Conservation (phyloP, 176 grass and related monocot genomes). For the Musa troglodytarum region DNA sequence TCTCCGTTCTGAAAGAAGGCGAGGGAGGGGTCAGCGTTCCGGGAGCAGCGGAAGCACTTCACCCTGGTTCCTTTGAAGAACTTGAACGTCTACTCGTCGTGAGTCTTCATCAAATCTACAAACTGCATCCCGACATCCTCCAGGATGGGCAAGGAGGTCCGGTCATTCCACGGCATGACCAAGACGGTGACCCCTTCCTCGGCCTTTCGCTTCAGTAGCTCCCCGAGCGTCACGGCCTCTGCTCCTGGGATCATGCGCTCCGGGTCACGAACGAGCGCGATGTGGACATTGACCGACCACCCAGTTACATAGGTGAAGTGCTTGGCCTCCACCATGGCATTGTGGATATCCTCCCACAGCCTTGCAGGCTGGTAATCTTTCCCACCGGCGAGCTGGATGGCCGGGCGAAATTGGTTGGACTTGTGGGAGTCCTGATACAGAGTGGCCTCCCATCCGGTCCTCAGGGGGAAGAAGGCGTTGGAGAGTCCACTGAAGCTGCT, state of each 20-base stretch:
- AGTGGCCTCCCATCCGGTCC: conserved; percentile 40
- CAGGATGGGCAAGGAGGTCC: conserved; percentile 59
- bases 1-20: conserved; percentile 54
- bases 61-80: conserved; percentile 65
- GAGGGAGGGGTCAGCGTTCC: conserved; percentile 45
- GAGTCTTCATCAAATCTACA: conserved; percentile 48
- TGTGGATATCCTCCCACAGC: conserved; percentile 68
- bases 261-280: conserved; percentile 62
- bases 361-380: conserved; percentile 29
- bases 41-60: conserved; percentile 75
- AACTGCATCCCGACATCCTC: conserved; percentile 34
- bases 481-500: conserved; percentile 28
- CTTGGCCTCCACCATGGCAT: conserved; percentile 45
- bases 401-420: conserved; percentile 36
- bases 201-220: conserved; percentile 66
- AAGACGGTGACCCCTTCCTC: conserved; percentile 70
- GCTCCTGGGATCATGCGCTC: conserved; percentile 42
- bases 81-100: conserved; percentile 59
- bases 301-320: conserved; percentile 69
- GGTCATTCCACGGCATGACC: conserved; percentile 93
- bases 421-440: conserved; percentile 78
- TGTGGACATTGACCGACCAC: conserved; percentile 62
- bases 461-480: conserved; percentile 51
- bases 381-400: conserved; percentile 25
- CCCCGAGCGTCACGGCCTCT: conserved; percentile 53